Evolutionary conservation across 208 protist species (phyloP).

Genomic region (Wallacemonas collosoma): DNA sequence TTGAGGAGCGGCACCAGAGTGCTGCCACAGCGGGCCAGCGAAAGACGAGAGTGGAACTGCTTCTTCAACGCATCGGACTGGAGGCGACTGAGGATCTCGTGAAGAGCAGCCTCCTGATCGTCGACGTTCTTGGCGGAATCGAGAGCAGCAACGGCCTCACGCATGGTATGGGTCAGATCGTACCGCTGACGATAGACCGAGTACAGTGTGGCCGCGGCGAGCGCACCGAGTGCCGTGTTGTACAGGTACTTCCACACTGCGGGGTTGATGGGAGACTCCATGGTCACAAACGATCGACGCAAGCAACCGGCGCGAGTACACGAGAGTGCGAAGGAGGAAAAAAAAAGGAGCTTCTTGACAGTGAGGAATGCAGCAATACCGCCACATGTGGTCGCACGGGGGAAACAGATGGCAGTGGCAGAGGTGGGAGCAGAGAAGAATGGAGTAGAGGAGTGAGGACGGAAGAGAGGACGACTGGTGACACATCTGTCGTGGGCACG

Average conservation of each 20-base stretch:
- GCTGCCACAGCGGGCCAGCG: constrained; percentile 44
- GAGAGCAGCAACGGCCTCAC: constrained; percentile 39
- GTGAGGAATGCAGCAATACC: too few relatives aligned
- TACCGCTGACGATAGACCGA: constrained; percentile 85
- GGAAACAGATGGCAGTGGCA: too few relatives aligned
- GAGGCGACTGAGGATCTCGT: constrained; percentile 50
- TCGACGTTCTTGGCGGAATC: constrained; percentile 38
- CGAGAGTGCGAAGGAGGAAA: constrained; percentile 3
- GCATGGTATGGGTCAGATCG: constrained; percentile 47
- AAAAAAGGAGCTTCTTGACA: background rate
- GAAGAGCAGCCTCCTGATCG: constrained; percentile 36
- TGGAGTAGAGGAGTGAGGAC: too few relatives aligned
- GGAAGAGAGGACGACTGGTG: too few relatives aligned
- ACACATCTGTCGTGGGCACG: too few relatives aligned
- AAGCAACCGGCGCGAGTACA: background rate
- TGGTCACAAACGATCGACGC: constrained; percentile 16
- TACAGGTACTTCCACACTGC: constrained; percentile 71
- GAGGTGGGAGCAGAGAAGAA: too few relatives aligned
- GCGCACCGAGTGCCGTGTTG: constrained; percentile 51
- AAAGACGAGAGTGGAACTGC: constrained; percentile 51
- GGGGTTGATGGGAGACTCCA: constrained; percentile 90
- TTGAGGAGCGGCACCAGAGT: constrained; percentile 53
- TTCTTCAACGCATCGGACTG: constrained; percentile 66
- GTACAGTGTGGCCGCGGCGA: constrained; percentile 52
- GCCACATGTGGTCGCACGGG: too few relatives aligned